Percentiles rank a stretch among this genome's conserved stretches.
Evolutionary conservation across 2,329 filamentous ascomycete species (phyloP).

Genomic region (Ramularia collo-cygni): DNA sequence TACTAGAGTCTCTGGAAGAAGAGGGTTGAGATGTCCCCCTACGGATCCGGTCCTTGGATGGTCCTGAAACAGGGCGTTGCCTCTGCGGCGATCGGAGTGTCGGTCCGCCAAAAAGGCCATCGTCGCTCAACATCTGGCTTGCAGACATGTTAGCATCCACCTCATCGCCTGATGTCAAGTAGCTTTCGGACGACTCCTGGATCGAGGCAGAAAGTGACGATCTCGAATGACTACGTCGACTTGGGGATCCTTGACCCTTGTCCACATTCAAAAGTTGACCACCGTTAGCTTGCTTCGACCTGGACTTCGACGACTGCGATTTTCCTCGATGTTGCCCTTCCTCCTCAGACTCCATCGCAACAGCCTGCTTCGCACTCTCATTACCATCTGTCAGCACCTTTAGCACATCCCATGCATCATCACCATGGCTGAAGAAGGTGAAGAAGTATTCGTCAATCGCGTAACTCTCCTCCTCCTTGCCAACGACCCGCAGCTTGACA

Average conservation of each 20-base stretch:
- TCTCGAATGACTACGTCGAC: conserved; percentile 31
- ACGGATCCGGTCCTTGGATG: conserved; percentile 22
- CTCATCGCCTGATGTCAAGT: conserved; percentile 34
- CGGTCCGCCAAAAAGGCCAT: conserved; percentile 80
- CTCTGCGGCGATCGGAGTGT: conserved; percentile 44
- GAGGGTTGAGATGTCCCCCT: conserved; percentile 28
- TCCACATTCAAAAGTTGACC: too few species aligned
- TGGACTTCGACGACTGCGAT: conserved; percentile 3
- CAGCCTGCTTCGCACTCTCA: conserved; percentile 29
- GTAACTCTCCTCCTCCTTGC: conserved; percentile 80
- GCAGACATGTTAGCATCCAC: conserved; percentile 52
- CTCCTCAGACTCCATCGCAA: conserved; percentile 1
- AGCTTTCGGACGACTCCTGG: conserved; percentile 66
- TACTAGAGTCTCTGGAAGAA: conserved; percentile 28
- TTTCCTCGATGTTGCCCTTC: conserved; percentile 5
- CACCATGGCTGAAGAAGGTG: conserved; percentile 82
- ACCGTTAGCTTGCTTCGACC: too few species aligned
- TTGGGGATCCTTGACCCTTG: too few species aligned
- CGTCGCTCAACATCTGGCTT: conserved; percentile 81
- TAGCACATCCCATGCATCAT: conserved; percentile 74
- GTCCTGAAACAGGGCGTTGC: conserved; percentile 14
- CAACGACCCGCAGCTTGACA: conserved; percentile 85
- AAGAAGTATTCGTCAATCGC: conserved; percentile 99
- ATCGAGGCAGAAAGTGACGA: conserved; percentile 46
- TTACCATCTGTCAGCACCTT: conserved; percentile 64